Conservation (phyloP, 2,329 filamentous ascomycete genomes). For the Talaromyces sp. region DNA sequence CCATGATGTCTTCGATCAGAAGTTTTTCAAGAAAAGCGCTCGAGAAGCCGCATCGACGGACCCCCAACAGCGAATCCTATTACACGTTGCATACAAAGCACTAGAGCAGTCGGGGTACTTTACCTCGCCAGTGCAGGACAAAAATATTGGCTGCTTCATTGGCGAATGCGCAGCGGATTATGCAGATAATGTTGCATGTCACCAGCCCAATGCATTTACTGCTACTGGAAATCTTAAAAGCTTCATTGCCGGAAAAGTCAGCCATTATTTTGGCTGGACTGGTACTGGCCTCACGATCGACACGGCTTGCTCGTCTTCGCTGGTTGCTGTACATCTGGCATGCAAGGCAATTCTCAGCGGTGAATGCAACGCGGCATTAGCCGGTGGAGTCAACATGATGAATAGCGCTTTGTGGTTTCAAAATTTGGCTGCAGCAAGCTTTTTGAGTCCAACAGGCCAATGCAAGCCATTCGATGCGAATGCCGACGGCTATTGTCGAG, state of each 20-base stretch:
- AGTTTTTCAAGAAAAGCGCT: constrained; percentile 17
- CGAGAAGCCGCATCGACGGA: constrained; percentile 11
- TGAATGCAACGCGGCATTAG: constrained; percentile 22
- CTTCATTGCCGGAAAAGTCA: constrained; percentile 36
- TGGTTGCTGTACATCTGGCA: constrained; percentile 33
- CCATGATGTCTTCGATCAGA: constrained; percentile 22
- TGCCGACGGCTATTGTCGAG: constrained; percentile 47
- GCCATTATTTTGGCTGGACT: constrained; percentile 36
- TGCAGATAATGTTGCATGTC: constrained; percentile 16
- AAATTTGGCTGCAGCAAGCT: constrained; percentile 39
- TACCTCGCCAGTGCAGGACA: constrained; percentile 17
- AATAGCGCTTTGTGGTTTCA: constrained; percentile 27
- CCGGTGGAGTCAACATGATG: constrained; percentile 20
- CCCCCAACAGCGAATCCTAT: constrained; percentile 19
- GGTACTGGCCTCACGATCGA: constrained; percentile 42
- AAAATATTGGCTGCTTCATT: constrained; percentile 22
- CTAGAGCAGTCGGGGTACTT: constrained; percentile 17
- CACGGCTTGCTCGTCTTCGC: constrained; percentile 42
- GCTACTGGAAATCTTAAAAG: constrained; percentile 28
- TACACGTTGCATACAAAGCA: constrained; percentile 36
- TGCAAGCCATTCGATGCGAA: constrained; percentile 44
- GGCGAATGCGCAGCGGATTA: constrained; percentile 22
- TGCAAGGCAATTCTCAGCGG: constrained; percentile 24
- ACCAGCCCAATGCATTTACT: constrained; percentile 15
- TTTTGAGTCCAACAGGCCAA: constrained; percentile 47